Evolutionary conservation across 345 rosid species (phyloP), one percentile per base, ranked within the genome.

Genomic region (Citrus inodora): DNA sequence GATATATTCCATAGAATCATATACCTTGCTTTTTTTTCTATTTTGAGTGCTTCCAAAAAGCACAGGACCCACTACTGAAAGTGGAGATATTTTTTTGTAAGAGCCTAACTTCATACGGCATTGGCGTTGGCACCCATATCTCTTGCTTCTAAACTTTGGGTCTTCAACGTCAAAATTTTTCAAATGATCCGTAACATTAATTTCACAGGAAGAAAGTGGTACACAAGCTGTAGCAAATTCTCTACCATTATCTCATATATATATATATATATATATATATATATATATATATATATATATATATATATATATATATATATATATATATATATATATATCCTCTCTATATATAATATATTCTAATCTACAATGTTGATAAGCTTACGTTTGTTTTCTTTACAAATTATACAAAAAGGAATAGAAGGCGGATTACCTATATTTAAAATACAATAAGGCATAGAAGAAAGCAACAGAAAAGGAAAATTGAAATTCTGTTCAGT

Each of bases 401-500:
- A 77, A 46, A 37, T 51, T 73, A 53, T 76, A 76, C 76, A 79
- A 46, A 61, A 37, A n/a, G 17, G 60, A 24, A 46, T n/a, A 17
- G 27, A 4, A 16, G 55, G 66, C 28, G 25, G n/a, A 40, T 55
- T 40, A 38, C 62, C 37, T 51, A 38, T 58, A 27, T 77, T 91
- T 88, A 96, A 84, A 96, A 96, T 53, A 96, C 90, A n/a, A 96
- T 33, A 17, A 96, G 86, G 85, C 99, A 96, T 78, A 96, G 72
- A 62, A 94, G 84, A 78, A 91, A 83, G 82, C 91, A 94, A 70
- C 98, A 96, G 86, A 91, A 85, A 51, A 96, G 87, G 81, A 96
- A 96, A 79, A 94, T 76, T 46, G 93, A 91, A 67, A 96, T 82
- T 88, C 97, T 92, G 83, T 89, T 88, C 25, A 96, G 82, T 10